phyloP scores from a whole-genome alignment of 2,329 filamentous ascomycete genomes.

The Ophiocordyceps robertsii region DNA sequence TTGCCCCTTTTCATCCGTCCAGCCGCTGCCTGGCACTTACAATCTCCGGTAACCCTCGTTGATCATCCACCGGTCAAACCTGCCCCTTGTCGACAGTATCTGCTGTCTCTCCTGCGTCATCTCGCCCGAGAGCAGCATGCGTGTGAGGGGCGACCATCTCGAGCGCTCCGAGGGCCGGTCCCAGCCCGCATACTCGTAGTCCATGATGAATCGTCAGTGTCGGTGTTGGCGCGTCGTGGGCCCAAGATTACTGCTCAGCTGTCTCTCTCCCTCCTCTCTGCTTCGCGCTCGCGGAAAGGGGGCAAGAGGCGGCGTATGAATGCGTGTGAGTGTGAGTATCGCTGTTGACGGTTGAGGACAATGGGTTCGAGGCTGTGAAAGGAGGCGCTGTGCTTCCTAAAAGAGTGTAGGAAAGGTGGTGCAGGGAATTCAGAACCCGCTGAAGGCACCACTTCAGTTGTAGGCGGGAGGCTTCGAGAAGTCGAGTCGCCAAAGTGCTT shows the following conservation, averaged over 20 bases:
- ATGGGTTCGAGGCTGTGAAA: no score
- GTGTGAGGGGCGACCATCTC: slow-evolving; percentile 70
- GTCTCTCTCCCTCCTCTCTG: no score
- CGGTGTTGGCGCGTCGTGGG: background rate
- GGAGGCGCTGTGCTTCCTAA: background rate
- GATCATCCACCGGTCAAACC: slow-evolving; percentile 78
- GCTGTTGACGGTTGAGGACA: no score
- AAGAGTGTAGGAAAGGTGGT: background rate
- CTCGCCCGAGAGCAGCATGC: slow-evolving; percentile 72
- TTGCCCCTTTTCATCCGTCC: no score
- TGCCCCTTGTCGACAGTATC: slow-evolving; percentile 54
- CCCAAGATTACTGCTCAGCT: no score
- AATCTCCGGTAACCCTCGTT: slow-evolving; percentile 75
- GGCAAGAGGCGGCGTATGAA: no score
- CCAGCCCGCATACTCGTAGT: slow-evolving; percentile 12
- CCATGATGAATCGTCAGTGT: slow-evolving; percentile 9
- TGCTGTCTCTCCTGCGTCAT: slow-evolving; percentile 63
- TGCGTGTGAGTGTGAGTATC: no score
- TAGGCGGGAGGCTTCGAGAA: background rate
- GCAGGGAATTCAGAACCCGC: slow-evolving; percentile 39
- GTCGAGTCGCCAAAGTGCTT: background rate
- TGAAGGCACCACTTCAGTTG: slow-evolving; percentile 20
- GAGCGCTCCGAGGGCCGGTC: slow-evolving; percentile 50
- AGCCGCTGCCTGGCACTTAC: slow-evolving; percentile 30
- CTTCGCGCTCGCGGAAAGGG: no score